Percentiles rank a stretch among this genome's conserved stretches.
phyloP scores from a whole-genome alignment of 495 filamentous ascomycete genomes.

The Penicillium daleae region DNA sequence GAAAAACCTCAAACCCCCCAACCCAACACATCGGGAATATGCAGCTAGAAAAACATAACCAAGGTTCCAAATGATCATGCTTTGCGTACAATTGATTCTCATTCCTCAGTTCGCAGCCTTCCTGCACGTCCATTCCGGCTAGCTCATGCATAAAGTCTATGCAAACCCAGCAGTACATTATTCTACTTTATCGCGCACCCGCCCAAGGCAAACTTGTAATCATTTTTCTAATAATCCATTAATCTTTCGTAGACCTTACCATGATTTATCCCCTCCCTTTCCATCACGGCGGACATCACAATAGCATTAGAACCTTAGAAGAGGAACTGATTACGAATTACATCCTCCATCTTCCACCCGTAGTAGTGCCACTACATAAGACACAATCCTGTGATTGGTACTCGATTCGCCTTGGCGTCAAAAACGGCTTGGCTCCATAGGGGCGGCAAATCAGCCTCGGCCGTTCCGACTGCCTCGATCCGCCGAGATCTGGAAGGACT shows the following conservation, averaged over 20 bases:
- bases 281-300: background rate
- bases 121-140: background rate
- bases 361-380: background rate
- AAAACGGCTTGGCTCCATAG: constrained; percentile 7
- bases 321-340: background rate
- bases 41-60: constrained; percentile 16
- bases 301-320: background rate
- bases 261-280: too few relatives aligned
- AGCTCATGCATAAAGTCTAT: background rate
- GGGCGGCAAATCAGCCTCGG: constrained; percentile 15
- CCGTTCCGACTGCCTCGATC: constrained; percentile 9
- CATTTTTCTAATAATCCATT: background rate
- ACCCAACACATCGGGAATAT: constrained; percentile 5
- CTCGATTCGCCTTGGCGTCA: constrained; percentile 10
- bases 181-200: background rate
- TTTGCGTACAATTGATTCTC: background rate
- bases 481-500: constrained; percentile 20
- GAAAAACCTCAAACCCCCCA: background rate
- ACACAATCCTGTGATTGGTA: constrained; percentile 5
- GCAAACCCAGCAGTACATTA: background rate
- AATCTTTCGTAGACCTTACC: background rate
- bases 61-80: constrained; percentile 2
- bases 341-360: background rate
- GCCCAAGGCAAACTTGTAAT: background rate
- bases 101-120: background rate